These are phyloP conservation scores for Skeletonema tropicum DNA, from an alignment of 108 stramenopile species.

Conservation along the genomic window DNA sequence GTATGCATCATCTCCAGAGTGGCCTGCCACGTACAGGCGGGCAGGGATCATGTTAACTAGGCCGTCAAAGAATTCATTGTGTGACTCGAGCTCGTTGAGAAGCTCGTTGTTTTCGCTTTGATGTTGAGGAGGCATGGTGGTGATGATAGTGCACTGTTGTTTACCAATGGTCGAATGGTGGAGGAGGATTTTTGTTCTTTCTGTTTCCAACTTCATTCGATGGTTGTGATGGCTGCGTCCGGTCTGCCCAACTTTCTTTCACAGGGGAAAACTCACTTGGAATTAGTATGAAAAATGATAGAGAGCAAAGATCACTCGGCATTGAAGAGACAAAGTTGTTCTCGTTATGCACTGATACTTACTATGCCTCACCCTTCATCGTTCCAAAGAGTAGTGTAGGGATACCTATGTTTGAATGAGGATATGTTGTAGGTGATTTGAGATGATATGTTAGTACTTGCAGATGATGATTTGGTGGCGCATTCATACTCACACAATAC, in stretches of 20 bases:
- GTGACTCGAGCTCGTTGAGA: slow-evolving; percentile 61
- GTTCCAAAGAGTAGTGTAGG: background rate
- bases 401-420: slow-evolving; percentile 71
- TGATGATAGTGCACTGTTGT: background rate
- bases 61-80: slow-evolving; percentile 84
- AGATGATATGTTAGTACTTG: background rate
- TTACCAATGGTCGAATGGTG: too few relatives aligned
- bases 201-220: too few relatives aligned
- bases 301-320: too few relatives aligned
- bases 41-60: slow-evolving; percentile 88
- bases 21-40: slow-evolving; percentile 77
- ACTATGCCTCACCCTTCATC: too few relatives aligned
- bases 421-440: slow-evolving; percentile 35
- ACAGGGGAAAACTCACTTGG: too few relatives aligned
- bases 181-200: background rate
- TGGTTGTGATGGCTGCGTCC: too few relatives aligned
- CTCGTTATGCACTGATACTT: too few relatives aligned
- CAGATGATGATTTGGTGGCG: background rate
- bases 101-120: slow-evolving; percentile 35
- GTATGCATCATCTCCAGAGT: slow-evolving; percentile 59
- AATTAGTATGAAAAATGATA: too few relatives aligned
- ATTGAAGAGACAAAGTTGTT: too few relatives aligned
- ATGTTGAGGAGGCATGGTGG: slow-evolving; percentile 47
- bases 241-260: too few relatives aligned
- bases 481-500: background rate